Evolutionary conservation across 139 green algal species (phyloP).

Genomic region (Micractinium conductrix): DNA sequence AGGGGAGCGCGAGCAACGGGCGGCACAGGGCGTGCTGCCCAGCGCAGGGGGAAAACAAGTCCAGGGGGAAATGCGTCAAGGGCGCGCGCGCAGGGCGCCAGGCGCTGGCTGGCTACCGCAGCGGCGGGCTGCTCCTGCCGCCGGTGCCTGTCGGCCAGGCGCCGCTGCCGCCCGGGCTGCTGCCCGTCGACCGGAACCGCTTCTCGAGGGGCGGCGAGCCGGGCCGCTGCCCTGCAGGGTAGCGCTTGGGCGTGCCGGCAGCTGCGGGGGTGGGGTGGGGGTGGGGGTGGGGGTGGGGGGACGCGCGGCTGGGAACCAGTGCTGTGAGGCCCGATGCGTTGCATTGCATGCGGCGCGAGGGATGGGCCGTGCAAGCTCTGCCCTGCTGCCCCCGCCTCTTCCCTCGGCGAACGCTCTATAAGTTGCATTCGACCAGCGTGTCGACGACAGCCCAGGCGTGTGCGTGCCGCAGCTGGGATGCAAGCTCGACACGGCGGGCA

Average conservation of each 20-base stretch:
- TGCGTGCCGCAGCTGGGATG: no score
- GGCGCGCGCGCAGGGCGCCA: background rate
- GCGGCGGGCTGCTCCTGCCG: slow-evolving; percentile 10
- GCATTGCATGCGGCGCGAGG: no score
- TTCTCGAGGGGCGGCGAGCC: slow-evolving; percentile 33
- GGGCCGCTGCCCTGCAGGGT: background rate
- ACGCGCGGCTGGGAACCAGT: background rate
- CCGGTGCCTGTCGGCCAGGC: background rate
- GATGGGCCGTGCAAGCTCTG: no score
- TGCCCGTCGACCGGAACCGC: slow-evolving; percentile 5
- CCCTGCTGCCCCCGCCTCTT: no score
- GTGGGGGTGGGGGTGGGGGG: no score
- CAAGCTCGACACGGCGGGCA: no score
- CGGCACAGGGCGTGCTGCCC: no score
- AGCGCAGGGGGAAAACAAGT: background rate
- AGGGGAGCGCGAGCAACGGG: no score
- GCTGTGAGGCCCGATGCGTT: no score
- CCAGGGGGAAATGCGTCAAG: background rate
- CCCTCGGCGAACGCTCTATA: no score
- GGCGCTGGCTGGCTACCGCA: background rate
- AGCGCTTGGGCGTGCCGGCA: slow-evolving; percentile 21
- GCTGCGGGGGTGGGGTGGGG: background rate
- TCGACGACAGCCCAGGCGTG: no score
- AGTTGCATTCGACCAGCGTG: no score
- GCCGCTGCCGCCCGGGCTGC: background rate